These are phyloP conservation scores for Aspergillus tubingensis DNA, from an alignment of 2,329 filamentous ascomycete species.

Conservation along the genomic window DNA sequence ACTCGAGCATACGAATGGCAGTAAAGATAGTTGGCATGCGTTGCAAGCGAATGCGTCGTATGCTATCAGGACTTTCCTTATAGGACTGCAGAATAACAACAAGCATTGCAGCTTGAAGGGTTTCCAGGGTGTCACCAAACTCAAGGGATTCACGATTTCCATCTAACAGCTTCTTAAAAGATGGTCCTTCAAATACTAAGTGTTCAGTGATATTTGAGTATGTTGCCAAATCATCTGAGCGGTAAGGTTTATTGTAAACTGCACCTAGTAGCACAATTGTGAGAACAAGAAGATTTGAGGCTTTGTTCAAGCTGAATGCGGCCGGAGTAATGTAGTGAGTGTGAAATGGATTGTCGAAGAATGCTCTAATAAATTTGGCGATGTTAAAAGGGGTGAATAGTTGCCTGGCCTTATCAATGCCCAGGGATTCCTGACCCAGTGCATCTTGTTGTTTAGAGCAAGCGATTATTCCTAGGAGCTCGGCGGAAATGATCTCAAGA, in stretches of 20 bases:
- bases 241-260: background rate
- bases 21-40: background rate
- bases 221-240: background rate
- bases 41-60: background rate
- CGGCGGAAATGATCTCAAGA: background rate
- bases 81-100: background rate
- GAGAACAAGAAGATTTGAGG: background rate
- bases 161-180: background rate
- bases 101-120: background rate
- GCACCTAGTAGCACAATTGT: background rate
- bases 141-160: background rate
- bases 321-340: background rate
- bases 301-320: background rate
- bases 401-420: background rate
- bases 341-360: background rate
- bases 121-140: background rate
- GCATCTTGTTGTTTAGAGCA: background rate
- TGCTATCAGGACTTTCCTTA: background rate
- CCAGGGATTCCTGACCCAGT: background rate
- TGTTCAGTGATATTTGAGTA: background rate
- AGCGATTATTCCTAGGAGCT: background rate
- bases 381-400: background rate
- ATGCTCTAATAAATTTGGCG: background rate
- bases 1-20: background rate
- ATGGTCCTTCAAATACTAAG: background rate